A percentile compares a stretch with the other conserved stretches of the same genome.
Evolutionary conservation across 2,329 filamentous ascomycete genomes (phyloP).

Genomic region (Penicillium sp.): DNA sequence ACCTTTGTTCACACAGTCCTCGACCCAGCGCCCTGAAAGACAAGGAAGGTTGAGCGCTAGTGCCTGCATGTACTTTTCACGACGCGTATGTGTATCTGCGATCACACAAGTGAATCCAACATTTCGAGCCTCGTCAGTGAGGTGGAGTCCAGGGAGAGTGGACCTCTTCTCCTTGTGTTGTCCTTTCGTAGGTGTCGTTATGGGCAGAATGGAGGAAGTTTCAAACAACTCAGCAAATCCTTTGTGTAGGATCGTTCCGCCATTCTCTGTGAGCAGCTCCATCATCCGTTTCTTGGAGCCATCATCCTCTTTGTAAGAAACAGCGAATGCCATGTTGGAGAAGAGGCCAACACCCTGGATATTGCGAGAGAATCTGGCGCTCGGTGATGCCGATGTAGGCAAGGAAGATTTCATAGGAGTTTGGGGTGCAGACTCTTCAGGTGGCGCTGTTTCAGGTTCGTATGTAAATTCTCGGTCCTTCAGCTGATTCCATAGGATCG

Average conservation of each 20-base stretch:
- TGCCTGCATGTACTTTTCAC: slow-evolving; percentile 92
- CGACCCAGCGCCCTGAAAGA: slow-evolving; percentile 79
- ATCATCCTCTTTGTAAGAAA: slow-evolving; percentile 69
- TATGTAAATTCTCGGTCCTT: slow-evolving; percentile 46
- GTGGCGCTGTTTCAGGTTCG: slow-evolving; percentile 19
- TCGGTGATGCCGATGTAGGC: slow-evolving; percentile 53
- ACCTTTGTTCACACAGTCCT: slow-evolving; percentile 67
- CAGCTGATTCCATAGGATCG: slow-evolving; percentile 51
- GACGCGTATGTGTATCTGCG: slow-evolving; percentile 81
- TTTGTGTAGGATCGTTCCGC: slow-evolving; percentile 70
- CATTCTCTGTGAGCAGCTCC: slow-evolving; percentile 68
- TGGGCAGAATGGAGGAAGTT: slow-evolving; percentile 33
- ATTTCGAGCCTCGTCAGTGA: slow-evolving; percentile 58
- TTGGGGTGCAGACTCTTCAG: slow-evolving; percentile 29
- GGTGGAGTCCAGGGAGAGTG: slow-evolving; percentile 48
- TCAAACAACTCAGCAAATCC: slow-evolving; percentile 86
- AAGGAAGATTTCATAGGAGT: slow-evolving; percentile 47
- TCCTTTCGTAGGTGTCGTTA: slow-evolving; percentile 35
- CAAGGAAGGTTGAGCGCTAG: slow-evolving; percentile 88
- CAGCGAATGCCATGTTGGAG: slow-evolving; percentile 81
- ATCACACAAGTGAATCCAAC: slow-evolving; percentile 84
- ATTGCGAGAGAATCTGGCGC: slow-evolving; percentile 53
- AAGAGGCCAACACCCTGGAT: slow-evolving; percentile 60
- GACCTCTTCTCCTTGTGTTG: slow-evolving; percentile 17
- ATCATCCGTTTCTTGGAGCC: slow-evolving; percentile 62